Conservation (phyloP, 2,329 filamentous ascomycete genomes). For the Aspergillus vadensis region DNA sequence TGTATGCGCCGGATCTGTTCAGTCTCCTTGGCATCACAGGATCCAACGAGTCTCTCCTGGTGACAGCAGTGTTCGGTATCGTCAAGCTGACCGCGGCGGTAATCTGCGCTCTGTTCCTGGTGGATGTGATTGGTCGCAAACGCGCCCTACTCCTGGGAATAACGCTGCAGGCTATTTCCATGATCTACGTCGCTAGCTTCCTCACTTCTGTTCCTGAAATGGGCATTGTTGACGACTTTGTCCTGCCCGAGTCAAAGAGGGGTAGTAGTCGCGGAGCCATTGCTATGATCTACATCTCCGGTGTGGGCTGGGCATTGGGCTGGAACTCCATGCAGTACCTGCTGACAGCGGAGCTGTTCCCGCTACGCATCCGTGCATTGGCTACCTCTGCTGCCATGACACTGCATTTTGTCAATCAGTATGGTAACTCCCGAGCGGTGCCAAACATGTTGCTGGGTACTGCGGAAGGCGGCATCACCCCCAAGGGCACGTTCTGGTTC, state of each 20-base stretch:
- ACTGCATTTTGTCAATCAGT: slow-evolving; percentile 77
- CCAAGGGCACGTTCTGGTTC: slow-evolving; percentile 74
- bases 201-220: slow-evolving; percentile 64
- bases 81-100: slow-evolving; percentile 70
- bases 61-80: slow-evolving; percentile 75
- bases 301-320: slow-evolving; percentile 68
- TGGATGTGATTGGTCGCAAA: slow-evolving; percentile 77
- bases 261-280: slow-evolving; percentile 65
- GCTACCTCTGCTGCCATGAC: slow-evolving; percentile 74
- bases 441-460: slow-evolving; percentile 68
- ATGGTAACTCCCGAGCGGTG: slow-evolving; percentile 73
- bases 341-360: slow-evolving; percentile 76
- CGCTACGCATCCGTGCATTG: slow-evolving; percentile 70
- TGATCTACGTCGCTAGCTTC: slow-evolving; percentile 65
- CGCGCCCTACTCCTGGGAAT: slow-evolving; percentile 64
- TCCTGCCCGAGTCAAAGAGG: slow-evolving; percentile 52
- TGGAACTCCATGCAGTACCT: slow-evolving; percentile 81
- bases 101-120: slow-evolving; percentile 73
- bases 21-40: slow-evolving; percentile 69
- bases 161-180: slow-evolving; percentile 60
- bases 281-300: slow-evolving; percentile 71
- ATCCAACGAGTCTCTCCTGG: slow-evolving; percentile 67
- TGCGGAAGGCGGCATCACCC: slow-evolving; percentile 45
- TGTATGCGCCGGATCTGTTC: slow-evolving; percentile 76
- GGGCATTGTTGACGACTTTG: slow-evolving; percentile 51